Conservation (phyloP, 805 yeast genomes). For the Candida germanica region DNA sequence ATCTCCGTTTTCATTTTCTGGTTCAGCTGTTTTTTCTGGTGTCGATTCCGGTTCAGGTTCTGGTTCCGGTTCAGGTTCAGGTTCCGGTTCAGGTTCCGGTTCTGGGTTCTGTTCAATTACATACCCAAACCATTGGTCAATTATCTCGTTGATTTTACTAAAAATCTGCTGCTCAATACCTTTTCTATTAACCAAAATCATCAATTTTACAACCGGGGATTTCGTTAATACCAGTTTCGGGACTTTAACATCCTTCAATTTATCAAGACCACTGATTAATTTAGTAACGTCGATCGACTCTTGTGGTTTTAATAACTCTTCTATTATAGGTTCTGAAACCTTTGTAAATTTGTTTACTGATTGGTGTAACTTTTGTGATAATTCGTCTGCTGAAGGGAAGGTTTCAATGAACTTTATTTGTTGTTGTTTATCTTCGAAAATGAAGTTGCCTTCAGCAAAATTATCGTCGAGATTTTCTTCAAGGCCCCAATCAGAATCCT, state of each 20-base stretch:
- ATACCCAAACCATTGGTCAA: slow-evolving; percentile 19
- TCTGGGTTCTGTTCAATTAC: slow-evolving; percentile 16
- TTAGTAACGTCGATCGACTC: not conserved
- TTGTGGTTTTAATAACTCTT: slow-evolving; percentile 1
- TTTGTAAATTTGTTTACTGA: slow-evolving; percentile 13
- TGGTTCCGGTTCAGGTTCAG: slow-evolving; percentile 9
- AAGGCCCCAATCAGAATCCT: slow-evolving; percentile 43
- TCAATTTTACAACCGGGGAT: slow-evolving; percentile 28
- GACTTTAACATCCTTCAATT: slow-evolving; percentile 16
- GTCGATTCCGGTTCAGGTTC: slow-evolving; percentile 4
- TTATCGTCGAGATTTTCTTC: slow-evolving; percentile 32
- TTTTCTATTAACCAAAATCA: slow-evolving; percentile 30
- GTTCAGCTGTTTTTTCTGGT: not conserved
- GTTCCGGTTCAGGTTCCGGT: slow-evolving; percentile 10
- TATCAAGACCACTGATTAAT: slow-evolving; percentile 10
- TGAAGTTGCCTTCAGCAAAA: slow-evolving; percentile 27
- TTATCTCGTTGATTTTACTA: slow-evolving; percentile 14
- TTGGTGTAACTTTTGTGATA: slow-evolving; percentile 19
- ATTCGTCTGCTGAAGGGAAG: slow-evolving; percentile 23
- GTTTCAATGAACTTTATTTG: slow-evolving; percentile 23
- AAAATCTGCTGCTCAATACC: slow-evolving; percentile 1
- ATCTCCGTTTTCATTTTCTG: not conserved
- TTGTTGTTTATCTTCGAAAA: slow-evolving; percentile 30
- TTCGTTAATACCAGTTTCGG: slow-evolving; percentile 31
- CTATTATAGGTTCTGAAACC: slow-evolving; percentile 5